A percentile compares a stretch with the other conserved stretches of the same genome.
Evolutionary conservation across 768 basidiomycete genomes (phyloP).

Genomic region (Porpolomopsis calyptriformis): DNA sequence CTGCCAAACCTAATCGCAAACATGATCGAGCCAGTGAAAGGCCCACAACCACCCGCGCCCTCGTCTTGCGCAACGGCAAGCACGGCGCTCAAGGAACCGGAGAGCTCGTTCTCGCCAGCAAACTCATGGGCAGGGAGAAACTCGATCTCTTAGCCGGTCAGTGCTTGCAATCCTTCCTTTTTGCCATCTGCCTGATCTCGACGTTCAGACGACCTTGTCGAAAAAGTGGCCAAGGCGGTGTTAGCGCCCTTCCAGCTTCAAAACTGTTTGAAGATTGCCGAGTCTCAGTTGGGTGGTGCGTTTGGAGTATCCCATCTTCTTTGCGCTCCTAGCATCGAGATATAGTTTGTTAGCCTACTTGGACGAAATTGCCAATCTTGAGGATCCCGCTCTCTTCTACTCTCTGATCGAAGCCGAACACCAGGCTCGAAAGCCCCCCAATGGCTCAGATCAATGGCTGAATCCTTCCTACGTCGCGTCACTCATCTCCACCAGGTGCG

Average conservation of each 20-base stretch:
- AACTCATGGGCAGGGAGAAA: conserved; percentile 68
- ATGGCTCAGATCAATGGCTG: conserved; percentile 19
- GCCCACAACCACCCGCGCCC: conserved; percentile 62
- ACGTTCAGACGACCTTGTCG: conserved; percentile 53
- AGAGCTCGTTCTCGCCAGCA: conserved; percentile 47
- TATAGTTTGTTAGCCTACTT: conserved; percentile 56
- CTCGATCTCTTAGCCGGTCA: conserved; percentile 68
- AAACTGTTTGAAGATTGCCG: conserved; percentile 53
- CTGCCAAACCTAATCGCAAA: conserved; percentile 25
- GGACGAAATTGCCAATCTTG: conserved; percentile 58
- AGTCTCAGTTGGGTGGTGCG: conserved; percentile 64
- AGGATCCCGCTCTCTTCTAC: conserved; percentile 55
- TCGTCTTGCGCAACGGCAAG: conserved; percentile 67
- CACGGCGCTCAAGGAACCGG: conserved; percentile 62
- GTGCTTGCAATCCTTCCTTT: conserved; percentile 9
- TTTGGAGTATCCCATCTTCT: neutral
- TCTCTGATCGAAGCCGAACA: conserved; percentile 48
- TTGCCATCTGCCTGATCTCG: conserved; percentile 4
- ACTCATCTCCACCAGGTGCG: conserved; percentile 49
- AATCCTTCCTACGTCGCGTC: conserved; percentile 46
- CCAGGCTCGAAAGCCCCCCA: conserved; percentile 34
- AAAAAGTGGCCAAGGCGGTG: conserved; percentile 47
- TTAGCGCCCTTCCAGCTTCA: conserved; percentile 56
- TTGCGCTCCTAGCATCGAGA: too few species aligned
- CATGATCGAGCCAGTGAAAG: conserved; percentile 41